Conservation (phyloP, 768 basidiomycete genomes). For the Rhizopogon vinicolor region DNA sequence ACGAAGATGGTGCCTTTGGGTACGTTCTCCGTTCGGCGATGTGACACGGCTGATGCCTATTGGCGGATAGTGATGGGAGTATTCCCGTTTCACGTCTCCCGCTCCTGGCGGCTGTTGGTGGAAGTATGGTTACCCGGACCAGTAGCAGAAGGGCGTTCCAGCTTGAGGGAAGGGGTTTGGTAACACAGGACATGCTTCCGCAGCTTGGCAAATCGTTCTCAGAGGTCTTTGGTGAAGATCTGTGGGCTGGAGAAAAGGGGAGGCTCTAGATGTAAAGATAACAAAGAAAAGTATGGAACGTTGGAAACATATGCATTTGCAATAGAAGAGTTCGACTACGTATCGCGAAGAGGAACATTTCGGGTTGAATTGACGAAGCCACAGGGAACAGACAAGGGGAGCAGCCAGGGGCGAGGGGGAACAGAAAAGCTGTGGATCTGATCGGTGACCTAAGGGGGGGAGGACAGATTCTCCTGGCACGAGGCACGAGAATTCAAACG, state of each 20-base stretch:
- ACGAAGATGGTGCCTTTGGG: conserved; percentile 82
- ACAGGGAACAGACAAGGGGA: too few relatives aligned
- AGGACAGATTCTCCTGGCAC: background rate
- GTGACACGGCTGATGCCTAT: background rate
- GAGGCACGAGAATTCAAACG: background rate
- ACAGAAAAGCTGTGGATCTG: background rate
- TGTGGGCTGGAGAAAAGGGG: conserved; percentile 34
- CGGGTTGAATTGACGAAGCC: background rate
- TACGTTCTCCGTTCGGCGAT: conserved; percentile 29
- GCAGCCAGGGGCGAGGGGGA: background rate
- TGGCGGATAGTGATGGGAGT: conserved; percentile 39
- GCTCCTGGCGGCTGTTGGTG: conserved; percentile 79
- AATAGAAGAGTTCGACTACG: too few relatives aligned
- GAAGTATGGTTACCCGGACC: conserved; percentile 84
- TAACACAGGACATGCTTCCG: conserved; percentile 75
- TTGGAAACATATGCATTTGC: background rate
- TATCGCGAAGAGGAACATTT: background rate
- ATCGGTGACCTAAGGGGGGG: background rate
- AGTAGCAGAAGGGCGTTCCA: conserved; percentile 74
- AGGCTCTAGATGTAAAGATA: conserved; percentile 26
- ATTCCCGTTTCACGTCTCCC: conserved; percentile 67
- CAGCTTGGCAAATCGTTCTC: conserved; percentile 65
- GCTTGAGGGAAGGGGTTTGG: conserved; percentile 72
- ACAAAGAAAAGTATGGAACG: background rate
- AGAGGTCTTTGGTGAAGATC: conserved; percentile 61